Evolutionary conservation across 768 basidiomycete species (phyloP).

Genomic region (Cyclocybe cylindracea): DNA sequence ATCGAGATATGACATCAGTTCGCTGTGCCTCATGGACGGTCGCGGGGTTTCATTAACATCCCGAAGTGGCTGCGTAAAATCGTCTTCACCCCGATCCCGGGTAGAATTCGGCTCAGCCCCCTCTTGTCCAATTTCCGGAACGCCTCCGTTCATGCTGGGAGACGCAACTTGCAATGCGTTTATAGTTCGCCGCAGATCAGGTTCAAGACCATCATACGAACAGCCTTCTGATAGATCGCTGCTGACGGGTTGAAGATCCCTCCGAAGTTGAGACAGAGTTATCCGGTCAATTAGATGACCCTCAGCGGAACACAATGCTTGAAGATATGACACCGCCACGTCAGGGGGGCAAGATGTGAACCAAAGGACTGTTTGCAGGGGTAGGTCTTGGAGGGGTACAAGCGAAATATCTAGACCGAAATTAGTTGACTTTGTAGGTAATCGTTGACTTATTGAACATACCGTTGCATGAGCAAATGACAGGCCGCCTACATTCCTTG

Average conservation of each 20-base stretch:
- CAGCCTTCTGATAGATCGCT: conserved; percentile 12
- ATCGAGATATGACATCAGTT: conserved; percentile 24
- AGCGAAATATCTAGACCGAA: conserved; percentile 58
- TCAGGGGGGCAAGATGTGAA: conserved; percentile 61
- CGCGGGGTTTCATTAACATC: background rate
- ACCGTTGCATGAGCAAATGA: conserved; percentile 97
- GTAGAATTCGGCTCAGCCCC: background rate
- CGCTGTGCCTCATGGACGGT: conserved; percentile 8
- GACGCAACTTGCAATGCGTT: conserved; percentile 60
- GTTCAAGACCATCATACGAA: conserved; percentile 23
- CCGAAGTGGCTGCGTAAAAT: background rate
- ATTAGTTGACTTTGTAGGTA: background rate
- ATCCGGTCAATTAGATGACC: conserved; percentile 47
- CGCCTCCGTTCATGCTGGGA: conserved; percentile 15
- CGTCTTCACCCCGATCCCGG: background rate
- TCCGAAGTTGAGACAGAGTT: conserved; percentile 46
- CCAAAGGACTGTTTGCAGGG: conserved; percentile 68
- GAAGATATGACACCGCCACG: conserved; percentile 68
- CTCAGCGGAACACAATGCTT: conserved; percentile 59
- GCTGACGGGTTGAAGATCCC: conserved; percentile 23
- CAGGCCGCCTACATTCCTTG: conserved; percentile 80
- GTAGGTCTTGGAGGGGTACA: conserved; percentile 73
- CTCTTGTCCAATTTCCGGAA: conserved; percentile 1
- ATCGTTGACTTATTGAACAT: conserved; percentile 23
- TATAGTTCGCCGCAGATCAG: conserved; percentile 70